Evolutionary conservation across 140 eudicot species (phyloP).

Genomic region (Erigeron philadelphicus): DNA sequence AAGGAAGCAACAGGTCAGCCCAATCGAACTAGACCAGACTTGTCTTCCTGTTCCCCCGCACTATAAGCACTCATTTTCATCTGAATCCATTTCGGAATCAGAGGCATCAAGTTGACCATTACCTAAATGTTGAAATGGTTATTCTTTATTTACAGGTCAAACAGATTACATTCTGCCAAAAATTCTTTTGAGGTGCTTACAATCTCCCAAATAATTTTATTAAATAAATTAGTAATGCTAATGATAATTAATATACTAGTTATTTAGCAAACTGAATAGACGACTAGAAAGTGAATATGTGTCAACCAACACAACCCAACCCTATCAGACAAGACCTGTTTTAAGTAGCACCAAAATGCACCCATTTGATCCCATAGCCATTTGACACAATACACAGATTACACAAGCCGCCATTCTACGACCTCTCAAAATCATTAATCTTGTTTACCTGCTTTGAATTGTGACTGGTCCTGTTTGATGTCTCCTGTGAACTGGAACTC

Average conservation of each 20-base stretch:
- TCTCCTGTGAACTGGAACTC: conserved; percentile 81
- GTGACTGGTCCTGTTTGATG: conserved; percentile 53
- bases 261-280: not conserved
- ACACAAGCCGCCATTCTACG: not conserved
- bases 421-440: conserved; percentile 1
- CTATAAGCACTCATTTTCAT: not conserved
- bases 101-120: not conserved
- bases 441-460: conserved; percentile 62
- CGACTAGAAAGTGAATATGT: not conserved
- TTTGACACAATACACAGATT: not conserved
- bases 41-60: not conserved
- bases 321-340: not conserved
- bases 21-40: not conserved
- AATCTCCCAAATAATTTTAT: not conserved
- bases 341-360: not conserved
- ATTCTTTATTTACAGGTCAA: not conserved
- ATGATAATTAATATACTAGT: not conserved
- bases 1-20: not conserved
- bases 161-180: not conserved
- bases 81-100: not conserved
- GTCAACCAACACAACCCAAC: not conserved
- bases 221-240: not conserved
- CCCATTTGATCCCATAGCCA: not conserved
- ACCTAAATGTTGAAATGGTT: not conserved
- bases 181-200: not conserved